Percentiles rank a stretch among this genome's conserved stretches.
phyloP scores from a whole-genome alignment of 2,329 filamentous ascomycete species.

The Nemania diffusa region DNA sequence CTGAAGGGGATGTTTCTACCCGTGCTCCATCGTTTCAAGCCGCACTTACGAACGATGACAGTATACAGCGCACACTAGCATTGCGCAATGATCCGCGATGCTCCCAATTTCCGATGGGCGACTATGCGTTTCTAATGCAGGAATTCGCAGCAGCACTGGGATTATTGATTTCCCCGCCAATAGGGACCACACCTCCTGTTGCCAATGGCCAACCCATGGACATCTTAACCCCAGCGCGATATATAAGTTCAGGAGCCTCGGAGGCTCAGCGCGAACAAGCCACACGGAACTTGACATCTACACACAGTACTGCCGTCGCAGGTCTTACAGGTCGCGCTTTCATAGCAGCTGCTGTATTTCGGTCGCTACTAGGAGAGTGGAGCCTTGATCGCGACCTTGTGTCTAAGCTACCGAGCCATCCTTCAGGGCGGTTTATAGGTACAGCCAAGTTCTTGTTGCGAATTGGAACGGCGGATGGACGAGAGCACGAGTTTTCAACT shows the following conservation, averaged over 20 bases:
- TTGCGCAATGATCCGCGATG: constrained; percentile 63
- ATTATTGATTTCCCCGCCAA: constrained; percentile 56
- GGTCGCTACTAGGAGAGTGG: constrained; percentile 78
- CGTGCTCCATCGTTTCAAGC: constrained; percentile 48
- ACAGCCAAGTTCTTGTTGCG: constrained; percentile 73
- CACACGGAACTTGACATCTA: constrained; percentile 57
- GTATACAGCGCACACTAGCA: constrained; percentile 57
- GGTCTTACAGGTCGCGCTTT: constrained; percentile 61
- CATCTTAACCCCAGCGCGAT: constrained; percentile 66
- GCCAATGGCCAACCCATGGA: constrained; percentile 58
- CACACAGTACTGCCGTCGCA: constrained; percentile 54
- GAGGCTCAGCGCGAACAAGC: constrained; percentile 55
- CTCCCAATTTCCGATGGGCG: constrained; percentile 84
- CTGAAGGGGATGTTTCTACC: constrained; percentile 20
- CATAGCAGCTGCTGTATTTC: constrained; percentile 73
- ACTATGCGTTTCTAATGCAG: constrained; percentile 81
- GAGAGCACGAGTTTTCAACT: constrained; percentile 40
- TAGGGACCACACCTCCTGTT: constrained; percentile 49
- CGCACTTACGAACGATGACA: constrained; percentile 58
- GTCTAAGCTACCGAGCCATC: constrained; percentile 66
- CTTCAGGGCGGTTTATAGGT: constrained; percentile 72
- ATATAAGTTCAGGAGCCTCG: constrained; percentile 55
- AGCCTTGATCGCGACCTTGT: constrained; percentile 66
- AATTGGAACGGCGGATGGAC: constrained; percentile 64
- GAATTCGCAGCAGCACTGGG: constrained; percentile 70